Conservation (phyloP, 1,284 basidiomycete genomes). For the Apiotrichum akiyoshidainum region DNA sequence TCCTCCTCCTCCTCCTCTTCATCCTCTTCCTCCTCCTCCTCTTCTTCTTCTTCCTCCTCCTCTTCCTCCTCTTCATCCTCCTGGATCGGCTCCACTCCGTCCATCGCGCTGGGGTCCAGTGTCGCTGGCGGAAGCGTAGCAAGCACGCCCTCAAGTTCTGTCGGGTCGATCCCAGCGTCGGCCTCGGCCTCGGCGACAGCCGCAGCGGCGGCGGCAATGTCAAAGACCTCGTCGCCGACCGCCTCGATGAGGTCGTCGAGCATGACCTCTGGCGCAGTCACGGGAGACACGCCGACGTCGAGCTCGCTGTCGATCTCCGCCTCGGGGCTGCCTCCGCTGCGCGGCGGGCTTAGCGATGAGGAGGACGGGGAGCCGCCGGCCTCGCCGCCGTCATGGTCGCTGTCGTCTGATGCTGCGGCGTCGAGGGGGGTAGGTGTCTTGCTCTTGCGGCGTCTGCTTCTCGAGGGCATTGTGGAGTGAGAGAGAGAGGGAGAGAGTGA, state of each 20-base stretch:
- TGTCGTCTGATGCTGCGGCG: conserved; percentile 3
- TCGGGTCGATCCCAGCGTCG: not conserved
- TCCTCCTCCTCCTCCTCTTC: conserved; percentile 11
- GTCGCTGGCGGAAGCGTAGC: no score
- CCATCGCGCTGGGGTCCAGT: not conserved
- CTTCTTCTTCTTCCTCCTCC: conserved; percentile 18
- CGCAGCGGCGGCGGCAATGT: not conserved
- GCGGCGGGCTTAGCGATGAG: conserved; percentile 17
- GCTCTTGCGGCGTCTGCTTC: conserved; percentile 2
- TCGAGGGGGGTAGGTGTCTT: conserved; percentile 16
- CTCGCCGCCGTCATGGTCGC: not conserved
- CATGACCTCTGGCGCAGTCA: conserved; percentile 16
- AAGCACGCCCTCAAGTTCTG: conserved; percentile 4
- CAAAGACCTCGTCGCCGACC: conserved; percentile 2
- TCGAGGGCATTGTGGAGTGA: not conserved
- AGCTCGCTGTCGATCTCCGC: conserved; percentile 8
- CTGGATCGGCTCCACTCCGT: conserved; percentile 21
- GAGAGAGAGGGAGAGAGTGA: not conserved
- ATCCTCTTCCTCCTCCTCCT: conserved; percentile 20
- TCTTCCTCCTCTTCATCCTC: conserved; percentile 24
- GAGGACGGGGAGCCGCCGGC: conserved; percentile 4
- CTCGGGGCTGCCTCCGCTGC: conserved; percentile 2
- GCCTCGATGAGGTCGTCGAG: not conserved
- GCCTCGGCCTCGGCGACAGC: not conserved
- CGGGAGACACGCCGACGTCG: not conserved